Evolutionary conservation across 352 stramenopile genomes (phyloP).

Genomic region (Thraustochytrium striatum): DNA sequence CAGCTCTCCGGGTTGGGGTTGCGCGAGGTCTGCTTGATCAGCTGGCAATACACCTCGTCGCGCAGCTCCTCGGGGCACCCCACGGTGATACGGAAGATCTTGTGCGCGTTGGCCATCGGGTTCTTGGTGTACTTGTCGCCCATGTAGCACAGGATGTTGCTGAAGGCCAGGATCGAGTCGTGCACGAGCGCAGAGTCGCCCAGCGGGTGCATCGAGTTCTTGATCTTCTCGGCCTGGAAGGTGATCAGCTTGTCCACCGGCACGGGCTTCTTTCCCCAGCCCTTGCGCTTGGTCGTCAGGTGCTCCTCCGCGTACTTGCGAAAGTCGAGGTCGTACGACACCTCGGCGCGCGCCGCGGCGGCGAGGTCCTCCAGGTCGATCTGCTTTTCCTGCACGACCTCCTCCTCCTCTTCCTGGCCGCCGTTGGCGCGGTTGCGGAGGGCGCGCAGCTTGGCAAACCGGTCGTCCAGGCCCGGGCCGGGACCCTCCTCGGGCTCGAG

Average conservation of each 20-base stretch:
- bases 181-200: conserved; percentile 50
- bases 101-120: conserved; percentile 66
- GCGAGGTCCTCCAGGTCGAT: conserved; percentile 44
- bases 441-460: conserved; percentile 43
- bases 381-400: conserved; percentile 31
- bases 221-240: conserved; percentile 65
- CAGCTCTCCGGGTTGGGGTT: conserved; percentile 63
- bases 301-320: conserved; percentile 54
- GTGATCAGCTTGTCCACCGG: conserved; percentile 60
- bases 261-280: conserved; percentile 53
- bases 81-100: conserved; percentile 68
- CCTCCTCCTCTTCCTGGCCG: background rate
- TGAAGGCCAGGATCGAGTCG: conserved; percentile 65
- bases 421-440: background rate
- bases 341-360: conserved; percentile 23
- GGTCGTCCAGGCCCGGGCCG: background rate
- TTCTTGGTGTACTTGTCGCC: conserved; percentile 65
- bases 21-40: conserved; percentile 68
- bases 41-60: conserved; percentile 72
- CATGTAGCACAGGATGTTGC: conserved; percentile 72
- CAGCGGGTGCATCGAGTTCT: conserved; percentile 57
- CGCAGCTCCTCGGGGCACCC: conserved; percentile 61
- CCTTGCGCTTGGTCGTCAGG: conserved; percentile 57
- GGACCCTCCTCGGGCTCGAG: background rate
- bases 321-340: conserved; percentile 45